Percentiles rank a stretch among this genome's conserved stretches.
phyloP scores from a whole-genome alignment of 257 asterid species.

The Craterostigma plantagineum region DNA sequence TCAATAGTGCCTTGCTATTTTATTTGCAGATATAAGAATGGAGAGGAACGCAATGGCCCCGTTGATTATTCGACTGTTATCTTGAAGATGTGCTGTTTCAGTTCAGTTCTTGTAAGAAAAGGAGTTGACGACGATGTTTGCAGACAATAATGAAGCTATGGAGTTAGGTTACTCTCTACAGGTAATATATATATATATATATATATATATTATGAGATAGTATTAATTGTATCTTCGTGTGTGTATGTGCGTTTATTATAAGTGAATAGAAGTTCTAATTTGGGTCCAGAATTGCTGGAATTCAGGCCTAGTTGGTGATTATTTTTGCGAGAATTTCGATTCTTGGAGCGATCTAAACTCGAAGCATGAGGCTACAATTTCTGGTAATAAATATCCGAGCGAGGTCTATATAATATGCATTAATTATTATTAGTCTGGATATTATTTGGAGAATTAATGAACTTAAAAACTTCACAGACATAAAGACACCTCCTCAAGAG shows the following conservation, averaged over 20 bases:
- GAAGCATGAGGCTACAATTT: no score
- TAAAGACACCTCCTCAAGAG: constrained; percentile 23
- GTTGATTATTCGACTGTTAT: constrained; percentile 42
- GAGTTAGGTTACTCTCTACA: not conserved
- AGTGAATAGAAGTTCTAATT: not conserved
- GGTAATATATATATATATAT: no score
- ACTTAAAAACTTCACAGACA: constrained; percentile 14
- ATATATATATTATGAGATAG: no score
- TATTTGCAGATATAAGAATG: no score
- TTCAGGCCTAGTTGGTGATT: not conserved
- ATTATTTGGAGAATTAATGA: not conserved
- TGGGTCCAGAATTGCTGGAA: not conserved
- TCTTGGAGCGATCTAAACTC: no score
- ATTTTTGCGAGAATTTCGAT: no score
- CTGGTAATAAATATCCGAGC: no score
- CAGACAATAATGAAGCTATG: constrained; percentile 5
- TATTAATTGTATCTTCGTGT: no score
- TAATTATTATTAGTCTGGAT: not conserved
- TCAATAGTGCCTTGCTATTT: not conserved
- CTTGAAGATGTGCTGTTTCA: constrained; percentile 70
- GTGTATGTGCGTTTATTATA: no score
- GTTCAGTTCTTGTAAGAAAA: constrained; percentile 51
- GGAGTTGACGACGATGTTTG: constrained; percentile 30
- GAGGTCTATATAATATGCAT: no score
- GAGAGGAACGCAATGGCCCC: constrained; percentile 10